These are phyloP conservation scores for Phytophthora aleatoria DNA, from an alignment of 352 stramenopile species.

Conservation along the genomic window DNA sequence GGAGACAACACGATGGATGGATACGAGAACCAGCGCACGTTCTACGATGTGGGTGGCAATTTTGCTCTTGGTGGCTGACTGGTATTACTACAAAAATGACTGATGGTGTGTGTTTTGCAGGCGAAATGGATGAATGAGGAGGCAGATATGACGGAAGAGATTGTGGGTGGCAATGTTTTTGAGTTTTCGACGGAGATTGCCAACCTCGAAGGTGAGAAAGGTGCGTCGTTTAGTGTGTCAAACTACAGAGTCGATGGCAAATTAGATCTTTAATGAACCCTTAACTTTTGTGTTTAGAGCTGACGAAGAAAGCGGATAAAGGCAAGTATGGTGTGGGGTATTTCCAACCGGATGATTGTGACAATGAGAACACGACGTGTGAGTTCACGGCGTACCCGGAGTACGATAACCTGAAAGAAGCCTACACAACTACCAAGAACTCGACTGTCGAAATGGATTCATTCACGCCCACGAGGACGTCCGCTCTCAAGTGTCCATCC, in stretches of 20 bases:
- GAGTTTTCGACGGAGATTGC: slow-evolving; percentile 80
- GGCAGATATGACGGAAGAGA: slow-evolving; percentile 67
- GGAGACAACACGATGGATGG: slow-evolving; percentile 69
- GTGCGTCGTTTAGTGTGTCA: slow-evolving; percentile 24
- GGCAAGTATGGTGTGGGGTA: slow-evolving; percentile 71
- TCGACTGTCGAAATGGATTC: slow-evolving; percentile 48
- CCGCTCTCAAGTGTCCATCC: slow-evolving; percentile 45
- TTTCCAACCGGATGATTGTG: slow-evolving; percentile 64
- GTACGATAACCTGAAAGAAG: slow-evolving; percentile 54
- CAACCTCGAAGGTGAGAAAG: slow-evolving; percentile 53
- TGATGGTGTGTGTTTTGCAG: slow-evolving; percentile 24
- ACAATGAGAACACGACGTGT: slow-evolving; percentile 54
- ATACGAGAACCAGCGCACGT: slow-evolving; percentile 63
- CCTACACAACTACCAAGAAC: slow-evolving; percentile 51
- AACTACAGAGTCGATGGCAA: not conserved
- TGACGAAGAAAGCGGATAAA: slow-evolving; percentile 51
- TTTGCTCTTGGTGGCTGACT: not conserved
- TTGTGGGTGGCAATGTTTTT: slow-evolving; percentile 81
- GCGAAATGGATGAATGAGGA: slow-evolving; percentile 89
- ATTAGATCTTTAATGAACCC: not conserved
- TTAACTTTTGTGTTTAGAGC: slow-evolving; percentile 20
- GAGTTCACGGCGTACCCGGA: slow-evolving; percentile 64
- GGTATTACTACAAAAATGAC: not conserved
- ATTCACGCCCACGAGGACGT: slow-evolving; percentile 41
- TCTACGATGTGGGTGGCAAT: slow-evolving; percentile 54